Evolutionary conservation across 768 basidiomycete species (phyloP).

Genomic region (Russula sp.): DNA sequence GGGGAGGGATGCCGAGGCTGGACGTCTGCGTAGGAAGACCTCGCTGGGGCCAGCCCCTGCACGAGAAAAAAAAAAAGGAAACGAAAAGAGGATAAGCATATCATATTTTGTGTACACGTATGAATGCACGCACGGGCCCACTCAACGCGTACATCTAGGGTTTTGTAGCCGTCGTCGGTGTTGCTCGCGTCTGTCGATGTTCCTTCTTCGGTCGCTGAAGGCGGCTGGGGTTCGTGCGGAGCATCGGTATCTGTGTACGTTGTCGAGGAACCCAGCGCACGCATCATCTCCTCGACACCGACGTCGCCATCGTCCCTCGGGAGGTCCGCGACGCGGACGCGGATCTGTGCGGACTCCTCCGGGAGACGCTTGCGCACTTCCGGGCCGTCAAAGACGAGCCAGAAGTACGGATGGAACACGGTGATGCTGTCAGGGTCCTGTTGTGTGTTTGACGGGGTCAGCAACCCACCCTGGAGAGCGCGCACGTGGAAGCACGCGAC

Average conservation of each 20-base stretch:
- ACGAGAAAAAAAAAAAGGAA: too few species aligned
- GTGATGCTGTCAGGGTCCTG: slow-evolving; percentile 1
- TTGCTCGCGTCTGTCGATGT: background rate
- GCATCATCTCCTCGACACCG: slow-evolving; percentile 20
- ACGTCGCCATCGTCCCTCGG: slow-evolving; percentile 12
- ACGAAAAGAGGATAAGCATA: background rate
- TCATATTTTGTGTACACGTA: background rate
- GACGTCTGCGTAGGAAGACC: background rate
- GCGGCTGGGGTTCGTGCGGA: background rate
- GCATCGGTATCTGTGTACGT: background rate
- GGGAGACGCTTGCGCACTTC: slow-evolving; percentile 6
- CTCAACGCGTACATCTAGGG: background rate
- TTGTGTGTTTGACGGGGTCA: background rate
- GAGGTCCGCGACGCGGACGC: slow-evolving; percentile 4
- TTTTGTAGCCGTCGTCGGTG: background rate
- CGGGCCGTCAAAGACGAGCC: slow-evolving; percentile 16
- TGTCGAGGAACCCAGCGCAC: background rate
- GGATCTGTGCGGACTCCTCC: background rate
- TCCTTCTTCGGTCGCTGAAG: background rate
- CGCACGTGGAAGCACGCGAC: background rate
- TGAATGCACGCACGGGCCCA: slow-evolving; percentile 7
- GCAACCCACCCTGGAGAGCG: background rate
- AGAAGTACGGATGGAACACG: slow-evolving; percentile 10
- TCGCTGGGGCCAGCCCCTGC: background rate
- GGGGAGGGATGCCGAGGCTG: background rate